A percentile compares a stretch with the other conserved stretches of the same genome.
Conservation (phyloP, 805 yeast species). For the Pichia insulana region DNA sequence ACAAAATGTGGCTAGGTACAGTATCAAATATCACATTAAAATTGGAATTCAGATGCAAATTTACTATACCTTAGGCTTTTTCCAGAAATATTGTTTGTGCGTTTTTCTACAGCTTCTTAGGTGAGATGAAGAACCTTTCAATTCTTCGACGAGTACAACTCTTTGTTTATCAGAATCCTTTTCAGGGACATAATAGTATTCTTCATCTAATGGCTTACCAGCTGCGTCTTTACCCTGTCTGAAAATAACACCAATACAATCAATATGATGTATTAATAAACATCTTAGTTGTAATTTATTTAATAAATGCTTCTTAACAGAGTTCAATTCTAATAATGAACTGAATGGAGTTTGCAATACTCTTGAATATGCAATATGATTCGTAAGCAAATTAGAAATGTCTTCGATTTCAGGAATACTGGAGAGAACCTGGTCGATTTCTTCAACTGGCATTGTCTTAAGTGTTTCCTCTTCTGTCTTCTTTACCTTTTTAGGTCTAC, state of each 20-base stretch:
- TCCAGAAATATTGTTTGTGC: conserved; percentile 84
- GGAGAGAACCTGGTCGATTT: conserved; percentile 23
- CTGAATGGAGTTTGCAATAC: conserved; percentile 82
- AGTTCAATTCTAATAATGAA: conserved; percentile 47
- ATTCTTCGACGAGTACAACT: conserved; percentile 56
- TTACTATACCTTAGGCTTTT: conserved; percentile 37
- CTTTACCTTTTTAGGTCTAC: conserved; percentile 7
- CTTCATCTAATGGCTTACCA: conserved; percentile 89
- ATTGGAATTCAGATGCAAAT: no score
- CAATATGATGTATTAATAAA: conserved; percentile 33
- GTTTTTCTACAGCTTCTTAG: conserved; percentile 85
- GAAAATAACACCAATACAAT: conserved; percentile 80
- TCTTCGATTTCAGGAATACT: conserved; percentile 38
- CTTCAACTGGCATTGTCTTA: conserved; percentile 17
- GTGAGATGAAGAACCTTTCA: conserved; percentile 68
- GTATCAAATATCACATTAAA: no score
- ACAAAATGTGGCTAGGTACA: not conserved
- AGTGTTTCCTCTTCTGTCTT: conserved; percentile 11
- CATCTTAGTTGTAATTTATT: conserved; percentile 37
- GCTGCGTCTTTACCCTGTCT: conserved; percentile 95
- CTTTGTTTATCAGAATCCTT: conserved; percentile 68
- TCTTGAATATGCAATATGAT: conserved; percentile 86
- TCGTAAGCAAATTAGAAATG: conserved; percentile 58
- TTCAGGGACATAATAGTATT: conserved; percentile 84
- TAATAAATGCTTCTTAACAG: conserved; percentile 42